Evolutionary conservation across 495 filamentous ascomycete genomes (phyloP).

Genomic region (Acidomyces sp.): DNA sequence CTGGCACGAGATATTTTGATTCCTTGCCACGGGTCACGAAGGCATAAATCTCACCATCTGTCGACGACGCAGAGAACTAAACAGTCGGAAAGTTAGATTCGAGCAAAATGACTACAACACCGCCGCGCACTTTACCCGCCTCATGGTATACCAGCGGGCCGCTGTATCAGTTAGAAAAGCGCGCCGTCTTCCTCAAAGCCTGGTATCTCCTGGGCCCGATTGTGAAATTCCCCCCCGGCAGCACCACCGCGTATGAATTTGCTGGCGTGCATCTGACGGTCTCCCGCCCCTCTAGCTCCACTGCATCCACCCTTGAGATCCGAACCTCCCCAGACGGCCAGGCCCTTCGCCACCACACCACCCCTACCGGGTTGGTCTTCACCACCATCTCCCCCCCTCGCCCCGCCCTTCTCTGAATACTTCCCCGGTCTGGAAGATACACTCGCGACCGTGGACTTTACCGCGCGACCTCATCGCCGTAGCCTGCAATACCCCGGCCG

Average conservation of each 20-base stretch:
- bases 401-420: constrained; percentile 42
- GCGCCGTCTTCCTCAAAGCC: constrained; percentile 44
- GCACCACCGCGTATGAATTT: constrained; percentile 41
- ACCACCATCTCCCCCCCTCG: constrained; percentile 38
- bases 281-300: constrained; percentile 34
- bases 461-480: constrained; percentile 40
- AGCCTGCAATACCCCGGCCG: constrained; percentile 45
- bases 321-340: constrained; percentile 4
- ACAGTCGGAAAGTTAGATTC: too few relatives aligned
- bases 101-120: constrained; percentile 6
- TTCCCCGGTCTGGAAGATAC: constrained; percentile 42
- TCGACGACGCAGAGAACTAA: too few relatives aligned
- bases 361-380: constrained; percentile 43
- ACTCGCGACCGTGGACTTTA: constrained; percentile 42
- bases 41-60: too few relatives aligned
- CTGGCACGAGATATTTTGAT: too few relatives aligned
- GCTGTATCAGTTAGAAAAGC: constrained; percentile 39
- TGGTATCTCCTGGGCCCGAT: constrained; percentile 53
- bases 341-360: constrained; percentile 36
- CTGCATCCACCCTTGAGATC: constrained; percentile 27
- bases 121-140: constrained; percentile 27
- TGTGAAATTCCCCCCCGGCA: constrained; percentile 37
- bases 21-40: too few relatives aligned
- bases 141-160: constrained; percentile 32
- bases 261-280: constrained; percentile 36